These are phyloP conservation scores for Tetracladium setigerum DNA, from an alignment of 495 filamentous ascomycete genomes.

Conservation along the genomic window DNA sequence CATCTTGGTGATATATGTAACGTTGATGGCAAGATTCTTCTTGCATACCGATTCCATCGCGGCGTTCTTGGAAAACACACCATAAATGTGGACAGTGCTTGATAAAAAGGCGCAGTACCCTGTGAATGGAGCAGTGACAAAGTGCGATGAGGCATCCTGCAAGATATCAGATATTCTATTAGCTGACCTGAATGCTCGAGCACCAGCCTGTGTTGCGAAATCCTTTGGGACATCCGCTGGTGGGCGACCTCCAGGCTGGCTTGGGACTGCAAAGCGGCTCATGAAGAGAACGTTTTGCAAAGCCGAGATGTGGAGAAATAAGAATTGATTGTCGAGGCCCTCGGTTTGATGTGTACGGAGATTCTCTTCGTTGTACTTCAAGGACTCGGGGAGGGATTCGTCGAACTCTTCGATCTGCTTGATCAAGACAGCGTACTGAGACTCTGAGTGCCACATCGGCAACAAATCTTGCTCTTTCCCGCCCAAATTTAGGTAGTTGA, in stretches of 20 bases:
- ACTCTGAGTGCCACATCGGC: conserved; percentile 76
- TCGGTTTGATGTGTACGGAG: conserved; percentile 77
- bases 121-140: conserved; percentile 82
- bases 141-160: conserved; percentile 69
- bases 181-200: conserved; percentile 78
- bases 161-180: conserved; percentile 81
- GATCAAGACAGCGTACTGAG: conserved; percentile 63
- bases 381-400: conserved; percentile 55
- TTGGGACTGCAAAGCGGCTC: conserved; percentile 76
- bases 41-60: conserved; percentile 70
- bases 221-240: conserved; percentile 70
- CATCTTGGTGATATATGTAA: conserved; percentile 87
- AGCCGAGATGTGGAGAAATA: conserved; percentile 86
- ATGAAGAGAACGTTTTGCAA: conserved; percentile 89
- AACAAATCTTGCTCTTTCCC: conserved; percentile 73
- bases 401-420: conserved; percentile 65
- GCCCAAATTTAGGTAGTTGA: conserved; percentile 85
- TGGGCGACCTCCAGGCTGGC: conserved; percentile 55
- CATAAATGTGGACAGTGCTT: conserved; percentile 86
- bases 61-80: conserved; percentile 77
- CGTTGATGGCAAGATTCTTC: conserved; percentile 79
- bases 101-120: conserved; percentile 93
- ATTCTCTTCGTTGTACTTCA: conserved; percentile 75
- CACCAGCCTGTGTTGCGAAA: conserved; percentile 68
- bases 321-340: conserved; percentile 79